A percentile compares a stretch with the other conserved stretches of the same genome.
Conservation (phyloP, 305 asterid species). For the Nicotiana rustica region DNA sequence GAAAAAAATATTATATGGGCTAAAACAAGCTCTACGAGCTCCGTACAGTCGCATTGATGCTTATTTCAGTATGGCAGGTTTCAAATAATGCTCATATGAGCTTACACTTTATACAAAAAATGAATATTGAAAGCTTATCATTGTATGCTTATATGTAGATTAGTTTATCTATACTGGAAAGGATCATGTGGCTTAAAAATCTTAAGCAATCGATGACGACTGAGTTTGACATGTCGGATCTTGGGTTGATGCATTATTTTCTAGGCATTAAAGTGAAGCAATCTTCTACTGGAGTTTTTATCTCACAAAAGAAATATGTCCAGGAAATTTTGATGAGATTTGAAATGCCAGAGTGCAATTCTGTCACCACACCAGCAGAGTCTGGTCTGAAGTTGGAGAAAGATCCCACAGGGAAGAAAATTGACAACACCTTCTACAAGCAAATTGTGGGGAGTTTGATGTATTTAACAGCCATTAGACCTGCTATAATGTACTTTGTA, state of each 20-base stretch:
- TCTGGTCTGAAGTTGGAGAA: too few relatives aligned
- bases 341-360: too few relatives aligned
- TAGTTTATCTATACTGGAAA: neutral
- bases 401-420: too few relatives aligned
- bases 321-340: neutral
- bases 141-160: constrained; percentile 28
- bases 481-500: too few relatives aligned
- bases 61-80: too few relatives aligned
- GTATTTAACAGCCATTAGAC: too few relatives aligned
- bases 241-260: neutral
- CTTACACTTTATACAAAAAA: neutral
- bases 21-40: too few relatives aligned
- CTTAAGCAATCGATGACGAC: constrained; percentile 13
- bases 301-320: constrained; percentile 8
- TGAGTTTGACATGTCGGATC: neutral
- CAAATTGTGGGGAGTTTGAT: too few relatives aligned
- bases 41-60: too few relatives aligned
- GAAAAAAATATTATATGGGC: too few relatives aligned
- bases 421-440: too few relatives aligned
- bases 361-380: too few relatives aligned
- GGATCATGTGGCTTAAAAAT: neutral
- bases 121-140: neutral
- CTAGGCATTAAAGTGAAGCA: neutral
- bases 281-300: neutral
- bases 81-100: neutral